Evolutionary conservation across 352 stramenopile species (phyloP).

Genomic region (Peronospora farinosa): DNA sequence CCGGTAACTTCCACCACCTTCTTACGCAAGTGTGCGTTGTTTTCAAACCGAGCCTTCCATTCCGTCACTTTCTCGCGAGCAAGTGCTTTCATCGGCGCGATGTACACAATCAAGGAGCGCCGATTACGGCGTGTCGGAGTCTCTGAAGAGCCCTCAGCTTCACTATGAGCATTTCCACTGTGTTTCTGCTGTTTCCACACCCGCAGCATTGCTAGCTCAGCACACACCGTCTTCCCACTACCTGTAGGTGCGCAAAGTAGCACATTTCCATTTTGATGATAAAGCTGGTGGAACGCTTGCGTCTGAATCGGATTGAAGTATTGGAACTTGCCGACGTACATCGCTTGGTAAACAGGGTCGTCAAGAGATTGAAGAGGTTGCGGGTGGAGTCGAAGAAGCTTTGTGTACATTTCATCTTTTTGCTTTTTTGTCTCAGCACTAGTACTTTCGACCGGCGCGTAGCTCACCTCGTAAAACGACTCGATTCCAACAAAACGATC

Average conservation of each 20-base stretch:
- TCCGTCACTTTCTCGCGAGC: conserved; percentile 94
- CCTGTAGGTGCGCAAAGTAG: conserved; percentile 96
- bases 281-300: conserved; percentile 96
- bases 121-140: conserved; percentile 1
- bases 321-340: conserved; percentile 89
- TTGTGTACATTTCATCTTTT: conserved; percentile 71
- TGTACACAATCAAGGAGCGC: conserved; percentile 91
- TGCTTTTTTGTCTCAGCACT: conserved; percentile 40
- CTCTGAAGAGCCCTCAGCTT: conserved; percentile 1
- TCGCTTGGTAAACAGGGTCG: conserved; percentile 85
- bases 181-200: conserved; percentile 73
- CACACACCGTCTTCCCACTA: conserved; percentile 95
- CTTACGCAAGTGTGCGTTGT: conserved; percentile 72
- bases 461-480: conserved; percentile 69
- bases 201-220: conserved; percentile 95
- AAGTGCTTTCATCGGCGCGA: conserved; percentile 96
- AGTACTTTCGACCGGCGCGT: conserved; percentile 35
- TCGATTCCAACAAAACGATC: conserved; percentile 97
- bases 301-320: conserved; percentile 94
- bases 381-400: conserved; percentile 92
- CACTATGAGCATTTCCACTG: background rate
- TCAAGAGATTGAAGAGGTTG: conserved; percentile 91
- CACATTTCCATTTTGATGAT: conserved; percentile 93
- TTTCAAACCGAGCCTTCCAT: conserved; percentile 92
- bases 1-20: conserved; percentile 95